Percentiles rank a stretch among this genome's conserved stretches.
These are phyloP conservation scores for Sclerotinia spermophila DNA, from an alignment of 2,329 filamentous ascomycete genomes.

Conservation along the genomic window DNA sequence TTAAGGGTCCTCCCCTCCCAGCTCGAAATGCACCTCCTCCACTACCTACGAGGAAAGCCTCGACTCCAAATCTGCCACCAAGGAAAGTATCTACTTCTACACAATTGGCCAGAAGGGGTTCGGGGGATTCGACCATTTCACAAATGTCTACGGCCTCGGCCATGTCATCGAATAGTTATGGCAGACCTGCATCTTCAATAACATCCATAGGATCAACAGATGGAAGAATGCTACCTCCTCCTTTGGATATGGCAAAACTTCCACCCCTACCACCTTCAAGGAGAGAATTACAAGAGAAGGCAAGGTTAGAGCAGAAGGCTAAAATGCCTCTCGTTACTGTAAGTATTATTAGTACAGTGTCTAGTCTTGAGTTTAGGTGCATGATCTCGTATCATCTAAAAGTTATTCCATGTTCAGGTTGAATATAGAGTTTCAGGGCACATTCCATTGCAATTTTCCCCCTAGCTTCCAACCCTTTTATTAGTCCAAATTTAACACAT, in stretches of 20 bases:
- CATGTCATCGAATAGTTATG: slow-evolving; percentile 43
- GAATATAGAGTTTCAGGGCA: not conserved
- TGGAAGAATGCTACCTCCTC: slow-evolving; percentile 52
- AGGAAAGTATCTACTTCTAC: slow-evolving; percentile 24
- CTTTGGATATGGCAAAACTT: slow-evolving; percentile 53
- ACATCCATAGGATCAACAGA: slow-evolving; percentile 46
- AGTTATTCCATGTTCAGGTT: not conserved
- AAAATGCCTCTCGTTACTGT: slow-evolving; percentile 16
- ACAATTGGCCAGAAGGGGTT: slow-evolving; percentile 46
- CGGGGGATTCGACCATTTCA: slow-evolving; percentile 56
- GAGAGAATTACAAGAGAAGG: slow-evolving; percentile 48
- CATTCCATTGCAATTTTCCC: not conserved
- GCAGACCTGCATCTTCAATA: slow-evolving; percentile 42
- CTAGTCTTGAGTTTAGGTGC: not conserved
- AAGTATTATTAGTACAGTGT: slow-evolving; percentile 3
- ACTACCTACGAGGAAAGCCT: slow-evolving; percentile 49
- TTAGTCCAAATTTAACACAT: not conserved
- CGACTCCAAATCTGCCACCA: slow-evolving; percentile 26
- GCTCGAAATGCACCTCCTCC: slow-evolving; percentile 42
- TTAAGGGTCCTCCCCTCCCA: slow-evolving; percentile 29
- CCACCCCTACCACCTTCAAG: slow-evolving; percentile 55
- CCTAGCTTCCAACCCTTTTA: not conserved
- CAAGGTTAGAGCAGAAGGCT: slow-evolving; percentile 44
- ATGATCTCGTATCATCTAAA: not conserved
- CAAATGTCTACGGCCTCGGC: slow-evolving; percentile 52